Percentiles rank a stretch among this genome's conserved stretches.
phyloP scores from a whole-genome alignment of 768 basidiomycete species.

The Lactarius evosmus region DNA sequence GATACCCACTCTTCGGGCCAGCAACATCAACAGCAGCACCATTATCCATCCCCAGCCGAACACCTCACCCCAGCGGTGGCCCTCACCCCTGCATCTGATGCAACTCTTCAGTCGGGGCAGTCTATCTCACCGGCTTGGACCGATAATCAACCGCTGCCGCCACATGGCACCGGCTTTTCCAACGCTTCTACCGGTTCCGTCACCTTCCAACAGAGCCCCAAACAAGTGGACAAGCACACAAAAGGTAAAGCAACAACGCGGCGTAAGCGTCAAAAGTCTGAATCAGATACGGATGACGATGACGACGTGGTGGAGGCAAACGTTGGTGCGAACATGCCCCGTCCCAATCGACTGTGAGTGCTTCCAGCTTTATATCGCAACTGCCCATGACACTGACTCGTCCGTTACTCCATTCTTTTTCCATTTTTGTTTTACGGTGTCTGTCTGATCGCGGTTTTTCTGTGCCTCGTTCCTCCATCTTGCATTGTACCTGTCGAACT shows the following conservation, averaged over 20 bases:
- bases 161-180: constrained; percentile 9
- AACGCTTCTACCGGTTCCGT: background rate
- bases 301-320: background rate
- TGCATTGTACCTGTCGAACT: constrained; percentile 5
- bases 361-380: background rate
- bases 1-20: background rate
- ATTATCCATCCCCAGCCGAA: constrained; percentile 4
- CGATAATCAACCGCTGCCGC: constrained; percentile 8
- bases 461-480: background rate
- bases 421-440: background rate
- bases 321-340: background rate
- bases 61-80: constrained; percentile 5
- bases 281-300: constrained; percentile 19
- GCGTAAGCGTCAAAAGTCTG: constrained; percentile 14
- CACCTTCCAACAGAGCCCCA: background rate
- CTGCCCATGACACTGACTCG: background rate
- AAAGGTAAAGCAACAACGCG: background rate
- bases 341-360: constrained; percentile 24
- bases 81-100: constrained; percentile 13
- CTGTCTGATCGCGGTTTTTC: background rate
- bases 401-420: background rate
- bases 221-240: background rate
- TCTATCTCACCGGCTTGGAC: constrained; percentile 15
- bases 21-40: background rate
- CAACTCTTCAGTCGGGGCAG: background rate